Evolutionary conservation across 2,329 filamentous ascomycete species (phyloP), one percentile per base, ranked within the genome.

Genomic region (Botrytis pseudocinerea): DNA sequence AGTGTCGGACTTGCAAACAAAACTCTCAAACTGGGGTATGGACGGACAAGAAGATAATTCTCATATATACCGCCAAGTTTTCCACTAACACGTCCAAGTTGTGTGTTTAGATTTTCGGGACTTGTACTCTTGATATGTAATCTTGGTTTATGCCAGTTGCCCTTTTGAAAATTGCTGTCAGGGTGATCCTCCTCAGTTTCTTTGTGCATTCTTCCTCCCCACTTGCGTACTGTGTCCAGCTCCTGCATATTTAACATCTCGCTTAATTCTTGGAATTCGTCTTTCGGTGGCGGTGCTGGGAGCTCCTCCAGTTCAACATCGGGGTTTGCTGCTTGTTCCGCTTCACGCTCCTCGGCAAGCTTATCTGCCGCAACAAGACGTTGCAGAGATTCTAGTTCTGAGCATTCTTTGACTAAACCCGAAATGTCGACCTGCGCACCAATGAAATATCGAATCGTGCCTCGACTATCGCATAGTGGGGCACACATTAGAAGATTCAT

Each of bases 181-280:
- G 86, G 83, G 22, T 76, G 66, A 46, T 85, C 84, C 9, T 88
- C 85, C 40, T 86, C 83, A 14, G 79, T 77, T 25, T 83, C 80
- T 46, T 82, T 79, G 77, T 92, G 90, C 85, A 92, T 89, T 59
- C 85, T 84, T 1, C 92, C 91, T 20, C 91, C 92, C 72, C 84
- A 85, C 71, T 85, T 86, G 2, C 89, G 86, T 0, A 92, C 88
- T 0, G 87, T 90, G 63, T 89, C 88, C 7, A 94, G 82, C 79
- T 94, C 92, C 1, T 85, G 81, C 18, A 88, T 84, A 72, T 91
- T 93, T 79, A 94, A 88, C 86, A 93, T 91, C 77, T 93, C 90
- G 70, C 86, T 88, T 42, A 94, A 83, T 61, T 90, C 86, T 70
- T 88, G 87, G 74, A 94, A 90, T 76, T 91, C 88, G 73, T 91